A percentile compares a stretch with the other conserved stretches of the same genome.
Conservation (phyloP, 2,329 filamentous ascomycete species). For the Sporothrix dimorphospora region DNA sequence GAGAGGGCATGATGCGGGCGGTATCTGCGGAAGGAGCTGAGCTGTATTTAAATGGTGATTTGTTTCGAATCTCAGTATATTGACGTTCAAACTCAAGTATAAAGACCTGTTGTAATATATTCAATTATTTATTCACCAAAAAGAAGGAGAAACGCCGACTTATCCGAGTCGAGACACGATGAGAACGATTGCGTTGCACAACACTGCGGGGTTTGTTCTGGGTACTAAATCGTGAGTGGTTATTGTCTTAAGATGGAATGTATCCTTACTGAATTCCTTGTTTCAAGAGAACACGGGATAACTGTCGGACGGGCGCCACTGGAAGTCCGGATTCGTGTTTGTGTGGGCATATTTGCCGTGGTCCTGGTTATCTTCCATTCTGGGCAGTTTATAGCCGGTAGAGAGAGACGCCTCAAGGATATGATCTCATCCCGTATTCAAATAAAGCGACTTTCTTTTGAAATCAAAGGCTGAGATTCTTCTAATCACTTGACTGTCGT, state of each 20-base stretch:
- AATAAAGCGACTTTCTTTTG: background rate
- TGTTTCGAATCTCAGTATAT: background rate
- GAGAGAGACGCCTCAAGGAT: too few species aligned
- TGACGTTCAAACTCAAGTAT: background rate
- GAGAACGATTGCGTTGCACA: background rate
- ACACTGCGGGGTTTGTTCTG: background rate
- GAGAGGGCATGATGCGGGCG: background rate
- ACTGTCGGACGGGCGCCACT: conserved; percentile 25
- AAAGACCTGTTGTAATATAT: too few species aligned
- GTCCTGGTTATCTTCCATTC: background rate
- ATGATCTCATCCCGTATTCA: background rate
- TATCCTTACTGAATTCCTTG: too few species aligned
- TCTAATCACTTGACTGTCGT: background rate
- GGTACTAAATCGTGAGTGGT: background rate
- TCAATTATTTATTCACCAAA: background rate
- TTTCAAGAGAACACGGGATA: background rate
- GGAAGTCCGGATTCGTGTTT: conserved; percentile 25
- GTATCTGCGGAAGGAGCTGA: background rate
- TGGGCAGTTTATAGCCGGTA: background rate
- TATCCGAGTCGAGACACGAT: background rate
- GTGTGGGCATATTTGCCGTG: background rate
- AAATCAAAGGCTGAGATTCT: background rate
- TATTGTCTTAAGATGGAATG: too few species aligned
- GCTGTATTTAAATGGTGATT: background rate
- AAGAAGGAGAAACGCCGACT: background rate